Percentiles rank a stretch among this genome's conserved stretches.
These are phyloP conservation scores for Astrothelium macrocarpum DNA, from an alignment of 495 filamentous ascomycete species.

Conservation along the genomic window DNA sequence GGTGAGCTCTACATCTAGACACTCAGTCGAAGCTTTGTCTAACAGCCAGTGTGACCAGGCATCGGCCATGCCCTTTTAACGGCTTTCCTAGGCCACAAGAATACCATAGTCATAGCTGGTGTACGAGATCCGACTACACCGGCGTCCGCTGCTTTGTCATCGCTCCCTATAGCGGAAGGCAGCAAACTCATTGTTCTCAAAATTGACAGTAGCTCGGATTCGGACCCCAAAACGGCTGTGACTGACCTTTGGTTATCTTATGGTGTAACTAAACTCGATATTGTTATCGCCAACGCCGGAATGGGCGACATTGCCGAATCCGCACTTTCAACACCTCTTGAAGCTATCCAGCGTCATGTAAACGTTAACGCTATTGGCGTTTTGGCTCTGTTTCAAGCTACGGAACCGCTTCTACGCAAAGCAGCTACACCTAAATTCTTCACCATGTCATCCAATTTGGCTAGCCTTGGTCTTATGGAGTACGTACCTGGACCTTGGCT, in stretches of 20 bases:
- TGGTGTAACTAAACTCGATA: slow-evolving; percentile 35
- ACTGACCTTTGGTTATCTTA: slow-evolving; percentile 22
- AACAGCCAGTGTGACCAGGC: slow-evolving; percentile 23
- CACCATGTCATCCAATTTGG: slow-evolving; percentile 29
- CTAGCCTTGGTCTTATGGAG: slow-evolving; percentile 25
- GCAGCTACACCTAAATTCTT: slow-evolving; percentile 30
- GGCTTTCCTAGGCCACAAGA: slow-evolving; percentile 34
- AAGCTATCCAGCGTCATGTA: slow-evolving; percentile 20
- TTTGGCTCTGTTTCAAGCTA: slow-evolving; percentile 36
- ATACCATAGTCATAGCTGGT: slow-evolving; percentile 41
- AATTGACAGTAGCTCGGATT: slow-evolving; percentile 32
- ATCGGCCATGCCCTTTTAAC: slow-evolving; percentile 39
- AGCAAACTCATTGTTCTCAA: slow-evolving; percentile 36
- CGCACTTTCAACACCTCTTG: not conserved
- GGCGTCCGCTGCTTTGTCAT: slow-evolving; percentile 22
- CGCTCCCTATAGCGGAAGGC: slow-evolving; percentile 26
- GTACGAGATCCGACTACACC: slow-evolving; percentile 31
- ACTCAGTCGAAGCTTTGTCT: too few species aligned
- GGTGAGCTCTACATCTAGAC: not conserved
- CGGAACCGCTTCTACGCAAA: slow-evolving; percentile 28
- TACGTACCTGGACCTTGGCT: slow-evolving; percentile 9
- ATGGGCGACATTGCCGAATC: slow-evolving; percentile 27
- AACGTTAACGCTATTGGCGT: slow-evolving; percentile 34
- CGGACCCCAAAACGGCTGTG: slow-evolving; percentile 25
- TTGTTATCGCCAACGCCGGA: slow-evolving; percentile 46